phyloP scores from a whole-genome alignment of 345 rosid species.

The Hibiscus syriacus region DNA sequence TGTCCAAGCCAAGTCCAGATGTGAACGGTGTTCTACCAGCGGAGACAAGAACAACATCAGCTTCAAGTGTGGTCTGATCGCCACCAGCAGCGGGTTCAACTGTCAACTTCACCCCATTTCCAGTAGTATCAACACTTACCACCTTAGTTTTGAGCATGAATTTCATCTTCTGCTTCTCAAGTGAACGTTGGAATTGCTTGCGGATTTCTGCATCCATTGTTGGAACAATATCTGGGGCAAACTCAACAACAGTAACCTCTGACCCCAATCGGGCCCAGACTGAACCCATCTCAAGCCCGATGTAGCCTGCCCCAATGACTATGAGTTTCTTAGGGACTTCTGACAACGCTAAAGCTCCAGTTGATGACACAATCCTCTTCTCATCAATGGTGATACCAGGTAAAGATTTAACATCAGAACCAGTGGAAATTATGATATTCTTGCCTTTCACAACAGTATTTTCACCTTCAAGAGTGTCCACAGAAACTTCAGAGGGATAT shows the following conservation, averaged over 20 bases:
- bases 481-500: slow-evolving; percentile 79
- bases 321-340: slow-evolving; percentile 90
- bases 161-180: slow-evolving; percentile 98
- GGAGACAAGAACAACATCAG: slow-evolving; percentile 94
- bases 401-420: slow-evolving; percentile 91
- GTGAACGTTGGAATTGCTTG: slow-evolving; percentile 83
- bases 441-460: slow-evolving; percentile 78
- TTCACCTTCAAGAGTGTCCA: slow-evolving; percentile 75
- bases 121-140: slow-evolving; percentile 72
- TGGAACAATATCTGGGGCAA: slow-evolving; percentile 88
- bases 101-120: slow-evolving; percentile 69
- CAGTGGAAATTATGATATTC: slow-evolving; percentile 84
- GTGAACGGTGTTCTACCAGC: slow-evolving; percentile 92
- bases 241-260: slow-evolving; percentile 97
- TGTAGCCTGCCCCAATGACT: slow-evolving; percentile 97
- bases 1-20: slow-evolving; percentile 83
- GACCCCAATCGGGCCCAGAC: slow-evolving; percentile 95
- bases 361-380: slow-evolving; percentile 86
- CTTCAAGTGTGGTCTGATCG: slow-evolving; percentile 72
- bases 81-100: slow-evolving; percentile 93
- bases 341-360: slow-evolving; percentile 75
- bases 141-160: slow-evolving; percentile 98
- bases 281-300: slow-evolving; percentile 99
- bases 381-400: slow-evolving; percentile 96
- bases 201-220: slow-evolving; percentile 94